Evolutionary conservation across 2,329 filamentous ascomycete genomes (phyloP).

Genomic region (Alternaria viburni): DNA sequence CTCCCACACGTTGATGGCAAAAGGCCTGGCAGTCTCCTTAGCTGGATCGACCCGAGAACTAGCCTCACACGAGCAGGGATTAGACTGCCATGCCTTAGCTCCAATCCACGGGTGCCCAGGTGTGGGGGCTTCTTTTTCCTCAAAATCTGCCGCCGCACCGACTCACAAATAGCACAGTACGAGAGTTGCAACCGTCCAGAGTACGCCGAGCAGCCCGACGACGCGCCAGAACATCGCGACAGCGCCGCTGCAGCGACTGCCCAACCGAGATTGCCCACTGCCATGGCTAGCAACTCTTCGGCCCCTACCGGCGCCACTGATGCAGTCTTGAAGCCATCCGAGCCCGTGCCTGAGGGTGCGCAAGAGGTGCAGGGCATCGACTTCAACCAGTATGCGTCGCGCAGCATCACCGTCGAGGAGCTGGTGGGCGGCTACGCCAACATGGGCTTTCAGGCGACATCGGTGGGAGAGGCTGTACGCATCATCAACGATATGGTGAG

Average conservation of each 20-base stretch:
- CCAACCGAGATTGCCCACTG: neutral
- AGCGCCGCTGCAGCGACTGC: constrained; percentile 1
- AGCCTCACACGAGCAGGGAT: constrained; percentile 10
- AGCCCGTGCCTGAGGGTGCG: constrained; percentile 78
- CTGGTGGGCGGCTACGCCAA: constrained; percentile 79
- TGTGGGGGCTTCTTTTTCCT: constrained; percentile 15
- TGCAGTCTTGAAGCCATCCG: constrained; percentile 85
- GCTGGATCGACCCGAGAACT: constrained; percentile 17
- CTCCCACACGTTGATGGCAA: neutral
- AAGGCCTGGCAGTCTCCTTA: neutral
- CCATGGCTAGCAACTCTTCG: constrained; percentile 20
- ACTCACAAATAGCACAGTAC: constrained; percentile 3
- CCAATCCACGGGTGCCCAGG: constrained; percentile 10
- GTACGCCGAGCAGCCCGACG: neutral
- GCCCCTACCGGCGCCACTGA: constrained; percentile 63
- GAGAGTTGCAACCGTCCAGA: constrained; percentile 1
- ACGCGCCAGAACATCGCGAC: neutral
- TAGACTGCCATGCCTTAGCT: constrained; percentile 10
- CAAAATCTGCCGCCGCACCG: constrained; percentile 19
- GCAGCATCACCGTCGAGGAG: constrained; percentile 83
- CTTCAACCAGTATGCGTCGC: constrained; percentile 79
- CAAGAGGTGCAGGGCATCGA: constrained; percentile 88
- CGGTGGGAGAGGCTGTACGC: constrained; percentile 82
- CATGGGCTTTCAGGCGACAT: constrained; percentile 85
- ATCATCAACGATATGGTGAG: constrained; percentile 95